Base-by-base conservation (phyloP, 2,329 filamentous ascomycete species). In the Penicillium freii region DNA sequence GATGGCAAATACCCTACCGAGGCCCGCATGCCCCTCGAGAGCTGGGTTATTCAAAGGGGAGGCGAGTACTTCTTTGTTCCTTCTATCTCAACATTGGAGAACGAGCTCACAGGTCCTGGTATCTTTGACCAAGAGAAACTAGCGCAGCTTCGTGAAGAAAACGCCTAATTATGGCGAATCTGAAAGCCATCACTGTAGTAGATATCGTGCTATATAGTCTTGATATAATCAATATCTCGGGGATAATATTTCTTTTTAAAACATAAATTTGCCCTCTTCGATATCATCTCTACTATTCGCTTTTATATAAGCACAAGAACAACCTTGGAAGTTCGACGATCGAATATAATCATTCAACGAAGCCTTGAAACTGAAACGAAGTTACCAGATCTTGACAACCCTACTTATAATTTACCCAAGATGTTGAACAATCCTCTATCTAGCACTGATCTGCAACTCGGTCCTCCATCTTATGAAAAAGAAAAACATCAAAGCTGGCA, bases 31-130 rank as follows among this genome's bases (percentile, higher is more conserved):
- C 68, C 60, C 63, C 45, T 65, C 66, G 51, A 46, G 4, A 51
- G 27, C 47, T 80, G 78, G 73, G 77, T 80, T 3, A 63, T 77
- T 34, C 69, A 74, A 0, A 71, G 66, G 29, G 78, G 78, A 15
- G 78, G 78, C 5, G 78, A 80, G 56, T 80, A 80, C 54, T 79
- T 80, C 69, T 80, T 80, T 62, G 71, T 75, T 25, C 78, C 78
- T 7, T 78, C 75, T 2, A 72, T 80, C 42, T 52, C 66, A 21
- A 65, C 69, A 1, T 29, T 61, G 40, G 21, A 50, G 23, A 51
- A 45, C 2, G 47, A 55, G 23, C 53, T 55, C 17, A 50, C 53
- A 1, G 53, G 51, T 13, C 44, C 51, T 19, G 15, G 43, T 9
- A 54, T 54, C 44, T 54, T 54, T 39, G 51, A 54, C 19, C 43